A percentile compares a stretch with the other conserved stretches of the same genome.
These are phyloP conservation scores for Penicillium italicum DNA, from an alignment of 2,329 filamentous ascomycete genomes.

Conservation along the genomic window DNA sequence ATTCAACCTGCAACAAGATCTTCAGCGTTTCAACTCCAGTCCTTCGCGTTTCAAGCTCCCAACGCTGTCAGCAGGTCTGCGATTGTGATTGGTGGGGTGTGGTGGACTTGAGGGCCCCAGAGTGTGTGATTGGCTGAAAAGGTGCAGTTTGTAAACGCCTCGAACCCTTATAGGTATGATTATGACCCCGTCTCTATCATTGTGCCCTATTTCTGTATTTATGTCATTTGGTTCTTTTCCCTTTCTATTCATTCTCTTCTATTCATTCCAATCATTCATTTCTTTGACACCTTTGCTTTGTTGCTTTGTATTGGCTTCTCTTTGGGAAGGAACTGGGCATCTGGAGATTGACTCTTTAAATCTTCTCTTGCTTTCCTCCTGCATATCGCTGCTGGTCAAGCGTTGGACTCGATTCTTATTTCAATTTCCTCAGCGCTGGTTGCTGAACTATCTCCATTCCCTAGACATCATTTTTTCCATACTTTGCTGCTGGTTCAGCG, in stretches of 20 bases:
- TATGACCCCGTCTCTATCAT: neutral
- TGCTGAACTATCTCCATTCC: conserved; percentile 26
- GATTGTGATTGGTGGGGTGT: conserved; percentile 18
- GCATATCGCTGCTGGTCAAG: conserved; percentile 16
- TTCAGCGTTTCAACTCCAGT: conserved; percentile 20
- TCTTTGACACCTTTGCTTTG: neutral
- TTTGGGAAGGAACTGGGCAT: conserved; percentile 8
- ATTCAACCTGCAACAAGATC: conserved; percentile 18
- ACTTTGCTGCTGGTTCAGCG: conserved; percentile 33
- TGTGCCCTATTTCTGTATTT: neutral
- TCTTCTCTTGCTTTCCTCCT: conserved; percentile 1
- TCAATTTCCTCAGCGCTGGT: conserved; percentile 24
- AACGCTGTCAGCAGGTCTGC: conserved; percentile 2
- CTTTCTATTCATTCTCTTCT: neutral
- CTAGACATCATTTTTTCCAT: conserved; percentile 2
- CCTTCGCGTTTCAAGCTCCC: conserved; percentile 21
- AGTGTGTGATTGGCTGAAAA: conserved; percentile 15
- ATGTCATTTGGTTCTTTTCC: neutral
- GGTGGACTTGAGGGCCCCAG: conserved; percentile 11
- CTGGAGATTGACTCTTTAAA: conserved; percentile 8
- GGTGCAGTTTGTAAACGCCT: neutral
- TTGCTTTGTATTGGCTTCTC: conserved; percentile 11
- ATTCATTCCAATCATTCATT: conserved; percentile 7
- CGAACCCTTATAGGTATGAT: neutral
- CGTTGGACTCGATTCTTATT: conserved; percentile 1